Percentiles rank a stretch among this genome's conserved stretches.
Conservation (phyloP, 75 land plant species). For the Cunninghamia lanceolata region DNA sequence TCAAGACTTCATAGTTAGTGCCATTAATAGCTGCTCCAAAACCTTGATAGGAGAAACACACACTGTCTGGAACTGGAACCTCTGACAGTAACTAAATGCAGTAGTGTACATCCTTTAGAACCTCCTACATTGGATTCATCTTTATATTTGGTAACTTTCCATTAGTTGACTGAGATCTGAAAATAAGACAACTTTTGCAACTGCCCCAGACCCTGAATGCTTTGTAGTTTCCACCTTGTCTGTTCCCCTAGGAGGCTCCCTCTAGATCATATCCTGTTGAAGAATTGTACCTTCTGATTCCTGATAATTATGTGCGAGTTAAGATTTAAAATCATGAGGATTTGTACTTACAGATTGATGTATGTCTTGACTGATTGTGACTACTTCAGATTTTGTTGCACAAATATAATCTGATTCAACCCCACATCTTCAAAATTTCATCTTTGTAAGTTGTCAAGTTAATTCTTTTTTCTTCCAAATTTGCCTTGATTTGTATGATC, state of each 20-base stretch:
- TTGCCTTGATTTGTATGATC: neutral
- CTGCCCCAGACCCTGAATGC: too few relatives aligned
- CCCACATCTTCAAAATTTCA: neutral
- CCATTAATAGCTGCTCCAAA: conserved; percentile 58
- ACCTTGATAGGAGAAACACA: conserved; percentile 45
- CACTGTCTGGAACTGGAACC: conserved; percentile 66
- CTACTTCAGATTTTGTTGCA: neutral
- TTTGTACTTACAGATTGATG: neutral
- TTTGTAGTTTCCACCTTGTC: neutral
- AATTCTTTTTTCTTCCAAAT: neutral
- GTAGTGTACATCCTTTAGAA: conserved; percentile 69
- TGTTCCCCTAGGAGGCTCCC: neutral
- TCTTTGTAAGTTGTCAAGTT: neutral
- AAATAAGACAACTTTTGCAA: too few relatives aligned
- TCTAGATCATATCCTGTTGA: neutral
- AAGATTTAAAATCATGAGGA: neutral
- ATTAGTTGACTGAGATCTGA: conserved; percentile 50
- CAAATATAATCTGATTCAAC: neutral
- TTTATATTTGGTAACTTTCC: conserved; percentile 51
- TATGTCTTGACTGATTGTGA: neutral
- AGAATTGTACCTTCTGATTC: neutral
- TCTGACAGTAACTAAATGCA: conserved; percentile 74
- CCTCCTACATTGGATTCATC: conserved; percentile 65
- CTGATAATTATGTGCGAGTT: neutral
- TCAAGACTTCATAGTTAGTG: conserved; percentile 38